Percentiles rank a stretch among this genome's conserved stretches.
These are phyloP conservation scores for Phaffomyces thermotolerans DNA, from an alignment of 805 yeast genomes.

Conservation along the genomic window DNA sequence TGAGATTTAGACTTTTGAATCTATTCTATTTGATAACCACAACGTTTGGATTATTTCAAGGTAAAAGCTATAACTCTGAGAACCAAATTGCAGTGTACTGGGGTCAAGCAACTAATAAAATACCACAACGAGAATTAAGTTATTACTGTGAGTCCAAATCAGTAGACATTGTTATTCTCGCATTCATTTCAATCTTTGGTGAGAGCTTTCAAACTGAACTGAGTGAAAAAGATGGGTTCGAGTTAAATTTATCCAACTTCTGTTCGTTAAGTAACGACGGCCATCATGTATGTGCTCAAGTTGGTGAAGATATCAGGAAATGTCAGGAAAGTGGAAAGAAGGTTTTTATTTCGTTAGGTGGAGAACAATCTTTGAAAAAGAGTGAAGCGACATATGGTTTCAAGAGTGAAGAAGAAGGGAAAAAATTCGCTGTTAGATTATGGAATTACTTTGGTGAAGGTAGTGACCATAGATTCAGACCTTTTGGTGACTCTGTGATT, in stretches of 20 bases:
- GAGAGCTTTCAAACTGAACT: slow-evolving; percentile 1
- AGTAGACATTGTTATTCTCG: slow-evolving; percentile 65
- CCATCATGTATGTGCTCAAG: slow-evolving; percentile 36
- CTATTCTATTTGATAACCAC: background rate
- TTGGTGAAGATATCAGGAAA: slow-evolving; percentile 60
- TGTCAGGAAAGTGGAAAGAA: slow-evolving; percentile 80
- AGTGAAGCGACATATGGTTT: slow-evolving; percentile 55
- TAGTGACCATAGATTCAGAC: slow-evolving; percentile 30
- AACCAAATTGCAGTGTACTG: slow-evolving; percentile 53
- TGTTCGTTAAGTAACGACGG: slow-evolving; percentile 32
- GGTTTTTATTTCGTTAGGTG: slow-evolving; percentile 68
- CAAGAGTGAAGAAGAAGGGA: slow-evolving; percentile 69
- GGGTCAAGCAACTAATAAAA: slow-evolving; percentile 62
- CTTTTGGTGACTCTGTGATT: slow-evolving; percentile 65
- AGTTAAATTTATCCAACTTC: slow-evolving; percentile 48
- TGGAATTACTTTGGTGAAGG: slow-evolving; percentile 63
- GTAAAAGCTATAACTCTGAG: background rate
- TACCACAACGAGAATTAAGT: slow-evolving; percentile 35
- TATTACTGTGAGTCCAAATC: slow-evolving; percentile 56
- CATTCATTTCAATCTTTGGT: slow-evolving; percentile 40
- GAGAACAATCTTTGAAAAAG: slow-evolving; percentile 52
- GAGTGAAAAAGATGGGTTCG: slow-evolving; percentile 19
- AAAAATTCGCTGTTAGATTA: slow-evolving; percentile 45
- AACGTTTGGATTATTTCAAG: background rate
- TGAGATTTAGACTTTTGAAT: no score